Evolutionary conservation across 495 filamentous ascomycete genomes (phyloP), one percentile per base, ranked within the genome.

Genomic region (Penicillium manginii): DNA sequence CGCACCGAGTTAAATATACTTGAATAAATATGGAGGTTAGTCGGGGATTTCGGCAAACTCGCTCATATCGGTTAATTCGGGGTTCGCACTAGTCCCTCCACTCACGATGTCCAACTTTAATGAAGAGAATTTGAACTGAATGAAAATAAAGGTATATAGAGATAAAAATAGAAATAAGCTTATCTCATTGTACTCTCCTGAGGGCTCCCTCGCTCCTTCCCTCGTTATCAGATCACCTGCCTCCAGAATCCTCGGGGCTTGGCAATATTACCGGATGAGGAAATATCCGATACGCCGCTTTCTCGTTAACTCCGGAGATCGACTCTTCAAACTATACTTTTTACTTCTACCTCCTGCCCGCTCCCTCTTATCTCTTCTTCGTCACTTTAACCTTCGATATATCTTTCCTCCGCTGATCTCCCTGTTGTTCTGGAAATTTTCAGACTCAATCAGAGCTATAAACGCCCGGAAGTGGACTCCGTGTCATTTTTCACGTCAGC

Each of bases 271-370:
- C 57, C 58, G 0, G 12, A 61, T 29, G 1, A 0, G 21, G 69
- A 61, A 72, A 60, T 48, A 60, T 64, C 69, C 26, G 26, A 29
- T 66, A 55, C 14, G 8, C 12, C 26, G 5, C 21, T 50, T 39
- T 55, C 35, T 39, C 35, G 35, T 39, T 19, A 52, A 49, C 60
- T 50, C 53, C 45, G 26, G 26, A 29, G 54, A 51, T 46, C 50
- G 47, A 61, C 57, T 43, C 31, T 8, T 29, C 9, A 29, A 29
- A 29, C 26, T 29, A 29, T 29, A 29, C 26, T 29, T 29, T 29
- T 29, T 7, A 29, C 26, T 29, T 29, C 26, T 29, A 29, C 26
- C 9, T 29, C n/a, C 40, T 42, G 39, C 19, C 10, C 17, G 9
- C n/a, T 43, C 7, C 17, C 1, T 18, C n/a, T 18, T n/a, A 6